These are phyloP conservation scores for Mycena capillaripes DNA, from an alignment of 768 basidiomycete genomes.

Conservation along the genomic window DNA sequence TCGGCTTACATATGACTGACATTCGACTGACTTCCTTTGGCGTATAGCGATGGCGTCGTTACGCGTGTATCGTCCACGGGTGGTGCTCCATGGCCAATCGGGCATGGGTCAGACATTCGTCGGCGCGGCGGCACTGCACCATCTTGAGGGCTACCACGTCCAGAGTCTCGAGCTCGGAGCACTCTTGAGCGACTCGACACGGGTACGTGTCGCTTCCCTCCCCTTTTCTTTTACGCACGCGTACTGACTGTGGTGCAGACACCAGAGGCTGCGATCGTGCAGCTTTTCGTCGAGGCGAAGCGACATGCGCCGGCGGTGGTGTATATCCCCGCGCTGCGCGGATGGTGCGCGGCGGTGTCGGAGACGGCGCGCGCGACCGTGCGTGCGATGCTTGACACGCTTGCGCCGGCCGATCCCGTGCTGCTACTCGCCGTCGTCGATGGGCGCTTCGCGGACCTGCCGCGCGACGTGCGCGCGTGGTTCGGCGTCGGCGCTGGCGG, in stretches of 20 bases:
- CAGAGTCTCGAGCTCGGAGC: conserved; percentile 94
- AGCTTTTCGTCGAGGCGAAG: conserved; percentile 96
- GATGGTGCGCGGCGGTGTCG: conserved; percentile 89
- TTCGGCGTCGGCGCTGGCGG: conserved; percentile 87
- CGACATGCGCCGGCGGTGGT: conserved; percentile 96
- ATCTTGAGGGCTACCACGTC: conserved; percentile 95
- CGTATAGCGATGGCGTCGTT: conserved; percentile 89
- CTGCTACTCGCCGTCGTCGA: conserved; percentile 92
- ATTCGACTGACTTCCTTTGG: conserved; percentile 27
- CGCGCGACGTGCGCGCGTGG: conserved; percentile 90
- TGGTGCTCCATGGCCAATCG: conserved; percentile 82
- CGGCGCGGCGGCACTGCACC: conserved; percentile 92
- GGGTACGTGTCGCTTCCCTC: conserved; percentile 65
- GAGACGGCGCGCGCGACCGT: conserved; percentile 90
- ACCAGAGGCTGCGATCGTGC: conserved; percentile 92
- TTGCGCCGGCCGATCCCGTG: conserved; percentile 94
- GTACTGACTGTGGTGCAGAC: conserved; percentile 63
- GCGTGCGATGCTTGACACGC: conserved; percentile 90
- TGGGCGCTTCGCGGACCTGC: conserved; percentile 76
- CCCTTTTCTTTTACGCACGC: neutral
- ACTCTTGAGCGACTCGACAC: conserved; percentile 88
- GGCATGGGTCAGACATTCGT: conserved; percentile 96
- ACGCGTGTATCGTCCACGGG: conserved; percentile 90
- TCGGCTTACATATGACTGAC: neutral
- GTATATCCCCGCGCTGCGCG: conserved; percentile 90